Evolutionary conservation across 345 rosid species (phyloP), one percentile per base, ranked within the genome.

Genomic region (Gossypium bickii): DNA sequence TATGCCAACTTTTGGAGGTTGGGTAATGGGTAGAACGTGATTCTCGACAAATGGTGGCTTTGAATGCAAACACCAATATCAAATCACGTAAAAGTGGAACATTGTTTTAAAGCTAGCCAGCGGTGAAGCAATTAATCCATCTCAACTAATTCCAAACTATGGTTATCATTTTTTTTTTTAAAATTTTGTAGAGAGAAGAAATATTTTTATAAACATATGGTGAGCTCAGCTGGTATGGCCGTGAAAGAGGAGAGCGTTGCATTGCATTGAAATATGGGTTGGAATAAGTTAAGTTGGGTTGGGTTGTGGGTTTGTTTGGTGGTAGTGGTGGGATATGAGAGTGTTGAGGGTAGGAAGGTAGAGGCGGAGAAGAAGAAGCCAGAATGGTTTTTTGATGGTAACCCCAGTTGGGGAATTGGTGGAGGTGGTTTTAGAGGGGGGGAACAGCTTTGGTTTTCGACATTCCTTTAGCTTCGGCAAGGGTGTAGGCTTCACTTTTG

Each of bases 401-500:
- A 34, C 25, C 68, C 25, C 1, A 64, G 25, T 11, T 41, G 68
- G 49, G 25, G 47, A 17, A 20, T 10, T 9, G 24, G 67, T 0
- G 67, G 61, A 1, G 64, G 49, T 63, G 68, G 68, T 17, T 38
- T n/a, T 38, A 63, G 22, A 17, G 25, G 68, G 17, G 17, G 68
- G 68, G 18, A 63, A 63, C 20, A 17, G 47, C 22, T 34, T 38
- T 11, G 45, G 68, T 10, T 64, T 64, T 64, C 51, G 68, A 64
- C 49, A 64, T 64, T 64, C 68, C 8, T 64, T 64, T 64, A 64
- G 49, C 49, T 64, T 64, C 15, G 49, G 68, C 3, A 64, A 64
- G 25, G 68, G 68, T 41, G 16, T 41, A 15, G 68, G 49, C 15
- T 64, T 41, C 68, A 41, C 16, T 2, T 64, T 64, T 64, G 49